A percentile compares a stretch with the other conserved stretches of the same genome.
These are phyloP conservation scores for Solanum chacoense DNA, from an alignment of 305 asterid genomes.

Conservation along the genomic window DNA sequence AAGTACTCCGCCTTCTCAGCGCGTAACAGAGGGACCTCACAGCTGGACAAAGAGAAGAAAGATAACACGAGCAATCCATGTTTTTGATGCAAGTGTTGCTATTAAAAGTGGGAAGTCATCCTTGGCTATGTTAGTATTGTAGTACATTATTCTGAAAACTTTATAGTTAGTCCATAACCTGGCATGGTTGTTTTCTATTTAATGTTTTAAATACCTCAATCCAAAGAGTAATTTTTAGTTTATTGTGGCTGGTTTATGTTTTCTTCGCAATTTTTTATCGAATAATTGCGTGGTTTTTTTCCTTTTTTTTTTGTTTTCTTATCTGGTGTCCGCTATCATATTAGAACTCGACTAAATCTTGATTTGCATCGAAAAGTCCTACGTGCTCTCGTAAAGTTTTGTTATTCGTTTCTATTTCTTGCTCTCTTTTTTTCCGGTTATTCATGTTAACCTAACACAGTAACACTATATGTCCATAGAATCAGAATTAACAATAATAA, in stretches of 20 bases:
- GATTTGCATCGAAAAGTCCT: not conserved
- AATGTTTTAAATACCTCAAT: not conserved
- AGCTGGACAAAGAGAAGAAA: not conserved
- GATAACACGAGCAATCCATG: not conserved
- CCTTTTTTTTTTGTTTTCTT: too few species aligned
- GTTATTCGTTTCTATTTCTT: too few species aligned
- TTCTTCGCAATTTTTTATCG: not conserved
- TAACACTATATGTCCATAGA: not conserved
- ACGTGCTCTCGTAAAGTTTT: too few species aligned
- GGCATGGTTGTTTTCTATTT: not conserved
- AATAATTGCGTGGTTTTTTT: not conserved
- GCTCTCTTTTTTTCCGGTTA: too few species aligned
- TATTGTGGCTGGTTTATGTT: not conserved
- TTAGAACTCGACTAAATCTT: too few species aligned
- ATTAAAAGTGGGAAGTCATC: slow-evolving; percentile 26
- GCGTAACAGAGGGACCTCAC: not conserved
- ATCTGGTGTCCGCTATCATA: too few species aligned
- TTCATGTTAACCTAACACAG: not conserved
- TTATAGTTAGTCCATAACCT: not conserved
- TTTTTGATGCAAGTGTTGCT: slow-evolving; percentile 8
- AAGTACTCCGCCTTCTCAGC: slow-evolving; percentile 1
- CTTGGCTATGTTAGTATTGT: slow-evolving; percentile 19
- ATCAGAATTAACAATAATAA: not conserved
- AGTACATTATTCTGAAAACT: not conserved
- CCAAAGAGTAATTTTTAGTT: not conserved